phyloP scores from a whole-genome alignment of 1,284 basidiomycete genomes.

The Pholiota adiposa region DNA sequence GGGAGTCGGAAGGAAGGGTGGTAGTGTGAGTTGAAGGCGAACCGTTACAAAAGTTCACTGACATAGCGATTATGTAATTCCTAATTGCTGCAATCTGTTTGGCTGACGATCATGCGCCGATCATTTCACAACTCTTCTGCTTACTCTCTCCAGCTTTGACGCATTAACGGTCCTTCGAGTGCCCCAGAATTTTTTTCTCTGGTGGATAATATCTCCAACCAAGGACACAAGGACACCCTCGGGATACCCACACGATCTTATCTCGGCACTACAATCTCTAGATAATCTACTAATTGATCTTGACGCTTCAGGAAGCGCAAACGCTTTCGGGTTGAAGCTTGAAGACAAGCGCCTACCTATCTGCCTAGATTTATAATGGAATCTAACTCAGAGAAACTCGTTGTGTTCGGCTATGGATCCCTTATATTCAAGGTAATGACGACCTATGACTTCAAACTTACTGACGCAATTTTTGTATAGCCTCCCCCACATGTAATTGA shows the following conservation, averaged over 20 bases:
- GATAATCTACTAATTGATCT: background rate
- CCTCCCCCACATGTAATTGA: constrained; percentile 72
- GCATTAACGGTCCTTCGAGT: no score
- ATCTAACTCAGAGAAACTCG: constrained; percentile 39
- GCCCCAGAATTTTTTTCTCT: no score
- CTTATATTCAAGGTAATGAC: constrained; percentile 75
- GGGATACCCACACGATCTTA: no score
- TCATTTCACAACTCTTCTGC: background rate
- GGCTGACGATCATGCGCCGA: background rate
- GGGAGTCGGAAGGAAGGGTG: background rate
- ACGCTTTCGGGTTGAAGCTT: background rate
- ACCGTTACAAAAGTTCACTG: background rate
- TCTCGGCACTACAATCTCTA: no score
- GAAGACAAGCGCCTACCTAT: background rate
- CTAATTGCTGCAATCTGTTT: background rate
- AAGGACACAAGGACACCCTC: no score
- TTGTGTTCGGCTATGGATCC: constrained; percentile 84
- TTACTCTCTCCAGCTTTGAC: background rate
- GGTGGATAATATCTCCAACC: no score
- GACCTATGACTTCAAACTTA: no score
- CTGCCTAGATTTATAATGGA: constrained; percentile 1
- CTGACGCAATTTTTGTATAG: constrained; percentile 39
- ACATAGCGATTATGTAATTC: background rate
- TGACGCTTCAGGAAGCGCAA: no score
- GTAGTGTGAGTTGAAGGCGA: background rate